phyloP scores from a whole-genome alignment of 768 basidiomycete genomes.

The Suillus bovinus region DNA sequence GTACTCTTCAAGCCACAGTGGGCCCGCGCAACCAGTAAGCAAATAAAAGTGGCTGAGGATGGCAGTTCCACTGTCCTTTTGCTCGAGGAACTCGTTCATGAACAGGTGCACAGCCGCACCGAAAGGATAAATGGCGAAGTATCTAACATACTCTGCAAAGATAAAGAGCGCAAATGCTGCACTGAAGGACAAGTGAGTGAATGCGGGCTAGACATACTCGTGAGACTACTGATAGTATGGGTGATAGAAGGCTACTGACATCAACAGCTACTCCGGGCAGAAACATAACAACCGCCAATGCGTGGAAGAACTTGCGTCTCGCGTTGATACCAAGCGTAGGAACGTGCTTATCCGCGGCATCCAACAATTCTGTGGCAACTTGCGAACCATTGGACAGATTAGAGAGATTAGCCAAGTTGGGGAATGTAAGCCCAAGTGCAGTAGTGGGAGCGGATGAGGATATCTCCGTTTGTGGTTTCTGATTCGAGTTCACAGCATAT shows the following conservation, averaged over 20 bases:
- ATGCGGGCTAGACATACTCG: conserved; percentile 72
- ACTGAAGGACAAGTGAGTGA: conserved; percentile 93
- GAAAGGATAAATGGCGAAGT: conserved; percentile 97
- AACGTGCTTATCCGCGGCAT: conserved; percentile 88
- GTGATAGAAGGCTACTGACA: conserved; percentile 49
- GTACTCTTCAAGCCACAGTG: conserved; percentile 89
- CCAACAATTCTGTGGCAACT: conserved; percentile 62
- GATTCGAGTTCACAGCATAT: conserved; percentile 24
- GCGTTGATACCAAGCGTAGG: conserved; percentile 90
- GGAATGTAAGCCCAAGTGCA: conserved; percentile 36
- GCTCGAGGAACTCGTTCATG: conserved; percentile 96
- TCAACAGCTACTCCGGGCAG: conserved; percentile 91
- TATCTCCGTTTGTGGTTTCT: conserved; percentile 21
- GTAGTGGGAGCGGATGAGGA: conserved; percentile 16
- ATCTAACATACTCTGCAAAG: conserved; percentile 96
- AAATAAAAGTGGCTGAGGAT: conserved; percentile 98
- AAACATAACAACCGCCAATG: conserved; percentile 94
- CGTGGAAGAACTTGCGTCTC: conserved; percentile 96
- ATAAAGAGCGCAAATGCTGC: conserved; percentile 93
- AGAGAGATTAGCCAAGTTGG: conserved; percentile 53
- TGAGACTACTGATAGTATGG: conserved; percentile 9
- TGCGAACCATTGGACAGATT: conserved; percentile 58
- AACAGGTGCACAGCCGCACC: conserved; percentile 93
- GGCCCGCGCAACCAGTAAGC: conserved; percentile 91
- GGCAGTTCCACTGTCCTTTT: conserved; percentile 92